A percentile compares a stretch with the other conserved stretches of the same genome.
phyloP scores from a whole-genome alignment of 345 rosid genomes.

The Excoecaria agallocha region DNA sequence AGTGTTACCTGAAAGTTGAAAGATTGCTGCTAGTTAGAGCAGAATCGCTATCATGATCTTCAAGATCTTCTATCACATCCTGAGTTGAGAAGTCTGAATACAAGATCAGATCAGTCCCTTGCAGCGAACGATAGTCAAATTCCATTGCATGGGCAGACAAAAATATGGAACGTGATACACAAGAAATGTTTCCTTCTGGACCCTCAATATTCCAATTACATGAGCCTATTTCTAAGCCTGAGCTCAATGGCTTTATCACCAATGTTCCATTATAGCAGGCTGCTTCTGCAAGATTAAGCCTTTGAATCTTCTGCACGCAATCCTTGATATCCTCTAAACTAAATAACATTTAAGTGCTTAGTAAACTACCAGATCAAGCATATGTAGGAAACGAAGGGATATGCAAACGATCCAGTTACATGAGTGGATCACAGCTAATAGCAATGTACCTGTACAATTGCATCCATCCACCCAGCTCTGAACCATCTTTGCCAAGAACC shows the following conservation, averaged over 20 bases:
- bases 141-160: conserved; percentile 53
- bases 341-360: conserved; percentile 26
- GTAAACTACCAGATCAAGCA: neutral
- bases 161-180: conserved; percentile 55
- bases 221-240: conserved; percentile 85
- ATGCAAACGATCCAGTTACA: neutral
- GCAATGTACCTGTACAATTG: conserved; percentile 64
- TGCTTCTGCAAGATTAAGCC: conserved; percentile 68
- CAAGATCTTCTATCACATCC: conserved; percentile 33
- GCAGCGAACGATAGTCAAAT: conserved; percentile 53
- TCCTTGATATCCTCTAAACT: conserved; percentile 67
- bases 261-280: conserved; percentile 70
- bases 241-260: conserved; percentile 67
- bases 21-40: conserved; percentile 15
- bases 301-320: conserved; percentile 62
- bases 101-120: conserved; percentile 50
- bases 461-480: conserved; percentile 77
- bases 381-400: neutral
- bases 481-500: conserved; percentile 54
- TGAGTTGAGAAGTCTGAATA: conserved; percentile 59
- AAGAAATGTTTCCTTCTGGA: conserved; percentile 51
- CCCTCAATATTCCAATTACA: conserved; percentile 73
- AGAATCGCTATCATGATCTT: conserved; percentile 23
- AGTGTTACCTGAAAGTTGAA: conserved; percentile 50
- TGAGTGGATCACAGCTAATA: neutral